Conservation (phyloP, 208 protist species). For the Porcisia hertigi region DNA sequence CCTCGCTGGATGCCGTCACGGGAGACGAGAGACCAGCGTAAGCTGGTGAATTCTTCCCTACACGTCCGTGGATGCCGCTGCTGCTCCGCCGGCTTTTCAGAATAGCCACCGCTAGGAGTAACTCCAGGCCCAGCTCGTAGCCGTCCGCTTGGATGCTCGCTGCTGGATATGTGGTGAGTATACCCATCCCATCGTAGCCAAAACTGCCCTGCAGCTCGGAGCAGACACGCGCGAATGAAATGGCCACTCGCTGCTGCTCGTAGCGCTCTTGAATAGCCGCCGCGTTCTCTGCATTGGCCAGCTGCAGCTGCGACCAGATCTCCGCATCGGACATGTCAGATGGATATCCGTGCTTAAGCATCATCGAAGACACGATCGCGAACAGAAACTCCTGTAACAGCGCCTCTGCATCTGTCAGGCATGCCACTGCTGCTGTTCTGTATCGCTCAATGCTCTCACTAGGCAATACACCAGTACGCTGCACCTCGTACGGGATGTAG, state of each 20-base stretch:
- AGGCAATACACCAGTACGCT: constrained; percentile 31
- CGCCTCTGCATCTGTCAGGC: constrained; percentile 27
- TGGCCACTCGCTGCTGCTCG: constrained; percentile 24
- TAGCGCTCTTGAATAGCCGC: constrained; percentile 7
- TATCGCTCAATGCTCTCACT: constrained; percentile 31
- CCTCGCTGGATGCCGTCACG: constrained; percentile 5
- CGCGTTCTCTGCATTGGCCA: not conserved
- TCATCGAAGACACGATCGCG: constrained; percentile 13
- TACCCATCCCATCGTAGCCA: constrained; percentile 13
- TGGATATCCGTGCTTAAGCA: constrained; percentile 22
- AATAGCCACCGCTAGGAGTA: constrained; percentile 36
- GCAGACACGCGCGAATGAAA: constrained; percentile 29
- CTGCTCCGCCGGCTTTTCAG: constrained; percentile 8
- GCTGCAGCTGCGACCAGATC: constrained; percentile 13
- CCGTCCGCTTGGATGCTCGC: constrained; percentile 20
- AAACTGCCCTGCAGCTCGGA: constrained; percentile 46
- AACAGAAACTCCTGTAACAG: constrained; percentile 42
- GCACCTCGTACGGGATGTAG: constrained; percentile 45
- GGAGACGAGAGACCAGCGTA: not conserved
- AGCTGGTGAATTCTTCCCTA: not conserved
- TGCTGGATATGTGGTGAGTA: constrained; percentile 8
- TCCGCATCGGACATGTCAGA: constrained; percentile 14
- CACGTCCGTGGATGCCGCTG: not conserved
- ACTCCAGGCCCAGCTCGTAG: constrained; percentile 30
- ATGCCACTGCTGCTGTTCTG: constrained; percentile 21